phyloP scores from a whole-genome alignment of 345 rosid genomes.

The Boechera retrofracta region DNA sequence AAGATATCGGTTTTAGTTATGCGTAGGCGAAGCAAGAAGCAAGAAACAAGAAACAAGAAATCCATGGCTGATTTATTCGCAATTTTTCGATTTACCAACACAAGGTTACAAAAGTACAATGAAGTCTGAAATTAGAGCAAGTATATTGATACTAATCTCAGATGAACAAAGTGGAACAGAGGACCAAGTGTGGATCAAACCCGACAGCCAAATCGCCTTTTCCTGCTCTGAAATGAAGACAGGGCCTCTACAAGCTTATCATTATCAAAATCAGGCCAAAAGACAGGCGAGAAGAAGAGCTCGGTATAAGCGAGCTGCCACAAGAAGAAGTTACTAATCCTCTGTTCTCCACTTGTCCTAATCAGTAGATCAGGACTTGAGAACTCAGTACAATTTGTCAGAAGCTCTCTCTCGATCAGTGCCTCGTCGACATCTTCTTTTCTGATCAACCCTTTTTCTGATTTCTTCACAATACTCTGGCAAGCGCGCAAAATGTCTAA shows the following conservation, averaged over 20 bases:
- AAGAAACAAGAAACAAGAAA: not conserved
- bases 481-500: no score
- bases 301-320: conserved; percentile 86
- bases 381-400: conserved; percentile 50
- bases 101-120: not conserved
- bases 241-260: conserved; percentile 57
- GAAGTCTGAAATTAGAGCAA: not conserved
- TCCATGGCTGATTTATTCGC: not conserved
- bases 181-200: conserved; percentile 27
- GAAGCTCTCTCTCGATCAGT: no score
- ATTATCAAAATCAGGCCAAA: conserved; percentile 81
- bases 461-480: no score
- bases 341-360: conserved; percentile 76
- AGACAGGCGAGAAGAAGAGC: conserved; percentile 57
- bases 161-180: not conserved
- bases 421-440: no score
- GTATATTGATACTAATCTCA: not conserved
- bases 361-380: conserved; percentile 72
- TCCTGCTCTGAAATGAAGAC: conserved; percentile 60
- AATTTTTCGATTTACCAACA: not conserved
- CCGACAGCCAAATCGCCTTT: conserved; percentile 63
- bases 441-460: no score
- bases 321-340: conserved; percentile 78
- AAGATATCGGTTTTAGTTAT: conserved; percentile 10
- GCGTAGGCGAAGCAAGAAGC: not conserved